These are phyloP conservation scores for Penicillium rolfsii DNA, from an alignment of 2,329 filamentous ascomycete species.

Conservation along the genomic window DNA sequence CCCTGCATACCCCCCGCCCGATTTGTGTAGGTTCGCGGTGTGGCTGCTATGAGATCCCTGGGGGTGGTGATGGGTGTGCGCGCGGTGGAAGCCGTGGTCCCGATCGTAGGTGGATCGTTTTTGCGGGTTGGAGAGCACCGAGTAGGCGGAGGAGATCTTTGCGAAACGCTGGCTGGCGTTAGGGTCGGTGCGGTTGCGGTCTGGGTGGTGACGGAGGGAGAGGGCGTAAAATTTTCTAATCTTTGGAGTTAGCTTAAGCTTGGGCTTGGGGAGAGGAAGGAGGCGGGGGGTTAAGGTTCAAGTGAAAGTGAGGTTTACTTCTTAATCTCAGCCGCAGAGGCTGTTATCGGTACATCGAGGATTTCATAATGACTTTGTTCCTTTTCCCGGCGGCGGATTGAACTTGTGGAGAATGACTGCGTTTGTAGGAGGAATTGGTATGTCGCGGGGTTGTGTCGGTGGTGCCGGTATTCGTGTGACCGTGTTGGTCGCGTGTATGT, in stretches of 20 bases:
- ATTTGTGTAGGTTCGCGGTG: slow-evolving; percentile 39
- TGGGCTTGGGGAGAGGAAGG: background rate
- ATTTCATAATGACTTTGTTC: slow-evolving; percentile 77
- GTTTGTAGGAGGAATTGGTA: background rate
- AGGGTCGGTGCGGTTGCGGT: slow-evolving; percentile 80
- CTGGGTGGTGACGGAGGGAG: slow-evolving; percentile 90
- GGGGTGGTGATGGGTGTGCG: slow-evolving; percentile 35
- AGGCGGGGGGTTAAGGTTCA: slow-evolving; percentile 7
- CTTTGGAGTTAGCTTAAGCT: background rate
- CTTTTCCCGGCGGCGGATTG: slow-evolving; percentile 24
- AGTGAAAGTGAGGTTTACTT: slow-evolving; percentile 56
- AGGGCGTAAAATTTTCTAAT: slow-evolving; percentile 77
- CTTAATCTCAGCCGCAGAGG: slow-evolving; percentile 79
- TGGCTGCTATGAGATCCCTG: slow-evolving; percentile 59
- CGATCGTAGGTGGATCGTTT: slow-evolving; percentile 83
- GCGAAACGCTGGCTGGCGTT: slow-evolving; percentile 75
- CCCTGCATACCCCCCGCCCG: slow-evolving; percentile 51
- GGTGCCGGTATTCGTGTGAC: background rate
- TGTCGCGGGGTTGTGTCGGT: background rate
- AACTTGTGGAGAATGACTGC: slow-evolving; percentile 49
- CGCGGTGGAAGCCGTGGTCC: slow-evolving; percentile 45
- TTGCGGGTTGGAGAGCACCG: slow-evolving; percentile 69
- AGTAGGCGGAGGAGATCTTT: slow-evolving; percentile 81
- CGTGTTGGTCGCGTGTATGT: slow-evolving; percentile 18
- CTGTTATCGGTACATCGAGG: slow-evolving; percentile 70